Evolutionary conservation across 345 rosid species (phyloP), one percentile per base, ranked within the genome.

Genomic region (Turnera subulata): DNA sequence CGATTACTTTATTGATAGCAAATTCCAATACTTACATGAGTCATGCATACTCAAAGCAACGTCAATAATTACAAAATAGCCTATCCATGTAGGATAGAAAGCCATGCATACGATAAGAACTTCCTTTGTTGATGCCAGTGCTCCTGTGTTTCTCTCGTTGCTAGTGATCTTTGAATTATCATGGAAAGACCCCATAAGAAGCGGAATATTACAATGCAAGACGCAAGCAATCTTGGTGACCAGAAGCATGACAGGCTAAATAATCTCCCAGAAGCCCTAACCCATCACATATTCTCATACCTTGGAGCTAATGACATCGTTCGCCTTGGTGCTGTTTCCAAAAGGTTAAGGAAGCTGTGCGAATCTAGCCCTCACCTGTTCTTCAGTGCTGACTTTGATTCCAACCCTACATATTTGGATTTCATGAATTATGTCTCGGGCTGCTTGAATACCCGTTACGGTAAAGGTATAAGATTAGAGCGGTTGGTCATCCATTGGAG

Each of bases 231-330:
- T n/a, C n/a, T n/a, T n/a, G n/a, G n/a, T n/a, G n/a, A n/a, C n/a
- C n/a, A n/a, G n/a, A n/a, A n/a, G n/a, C n/a, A n/a, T n/a, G 68
- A 64, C 18, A 56, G 50, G 25, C 11, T 64, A 11, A 47, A 55
- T 29, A 1, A 13, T 25, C 62, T 56, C 0, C 49, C 55, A 1
- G 68, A 56, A 17, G 23, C 45, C 10, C 40, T 49, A 1, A 26
- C 56, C 4, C 15, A 7, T 49, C 50, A 19, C 13, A 64, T 64
- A 17, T 48, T 64, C 29, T 24, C 56, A 1, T 56, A 47, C 42
- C 50, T 64, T 15, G 56, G 24, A 17, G 23, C 62, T 25, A 64
- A 64, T 49, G 50, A 56, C n/a, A 56, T 55, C 11, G 38, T n/a
- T 6, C 29, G 50, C 45, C 55, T 64, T 8, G 42, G 56, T 17